Evolutionary conservation across 768 basidiomycete species (phyloP).

Genomic region (Leccinum sublutescens): DNA sequence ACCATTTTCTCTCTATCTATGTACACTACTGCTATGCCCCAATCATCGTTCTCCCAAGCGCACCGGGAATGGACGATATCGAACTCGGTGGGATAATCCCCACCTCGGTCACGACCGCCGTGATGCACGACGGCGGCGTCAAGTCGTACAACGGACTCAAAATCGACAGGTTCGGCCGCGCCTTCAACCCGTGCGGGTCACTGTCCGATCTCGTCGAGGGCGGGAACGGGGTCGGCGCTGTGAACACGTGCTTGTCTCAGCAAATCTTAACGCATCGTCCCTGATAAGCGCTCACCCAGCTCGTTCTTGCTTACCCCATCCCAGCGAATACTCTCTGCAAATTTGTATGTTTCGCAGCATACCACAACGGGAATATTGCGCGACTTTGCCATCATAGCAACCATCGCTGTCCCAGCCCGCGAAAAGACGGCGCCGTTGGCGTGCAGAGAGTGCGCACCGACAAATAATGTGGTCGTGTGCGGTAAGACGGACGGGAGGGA

Average conservation of each 20-base stretch:
- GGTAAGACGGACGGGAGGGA: slow-evolving; percentile 78
- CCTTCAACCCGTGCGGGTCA: slow-evolving; percentile 26
- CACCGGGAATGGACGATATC: slow-evolving; percentile 79
- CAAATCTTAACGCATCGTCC: not conserved
- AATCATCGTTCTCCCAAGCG: slow-evolving; percentile 40
- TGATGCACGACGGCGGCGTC: slow-evolving; percentile 88
- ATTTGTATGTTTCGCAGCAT: slow-evolving; percentile 99
- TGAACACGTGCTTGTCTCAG: slow-evolving; percentile 6
- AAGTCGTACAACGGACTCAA: slow-evolving; percentile 92
- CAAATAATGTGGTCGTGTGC: slow-evolving; percentile 78
- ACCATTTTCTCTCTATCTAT: not conserved
- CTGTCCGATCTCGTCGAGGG: slow-evolving; percentile 10
- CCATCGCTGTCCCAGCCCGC: slow-evolving; percentile 91
- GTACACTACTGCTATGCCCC: slow-evolving; percentile 16
- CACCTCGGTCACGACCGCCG: slow-evolving; percentile 96
- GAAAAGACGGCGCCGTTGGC: slow-evolving; percentile 94
- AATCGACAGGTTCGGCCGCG: slow-evolving; percentile 60
- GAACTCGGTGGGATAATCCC: slow-evolving; percentile 93
- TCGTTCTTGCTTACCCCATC: slow-evolving; percentile 98
- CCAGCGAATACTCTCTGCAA: slow-evolving; percentile 86
- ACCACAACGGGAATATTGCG: slow-evolving; percentile 91
- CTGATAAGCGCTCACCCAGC: slow-evolving; percentile 55
- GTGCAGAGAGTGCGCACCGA: slow-evolving; percentile 93
- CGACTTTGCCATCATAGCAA: slow-evolving; percentile 93
- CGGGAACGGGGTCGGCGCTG: slow-evolving; percentile 32